Evolutionary conservation across 345 rosid species (phyloP).

Genomic region (Combretum micranthum): DNA sequence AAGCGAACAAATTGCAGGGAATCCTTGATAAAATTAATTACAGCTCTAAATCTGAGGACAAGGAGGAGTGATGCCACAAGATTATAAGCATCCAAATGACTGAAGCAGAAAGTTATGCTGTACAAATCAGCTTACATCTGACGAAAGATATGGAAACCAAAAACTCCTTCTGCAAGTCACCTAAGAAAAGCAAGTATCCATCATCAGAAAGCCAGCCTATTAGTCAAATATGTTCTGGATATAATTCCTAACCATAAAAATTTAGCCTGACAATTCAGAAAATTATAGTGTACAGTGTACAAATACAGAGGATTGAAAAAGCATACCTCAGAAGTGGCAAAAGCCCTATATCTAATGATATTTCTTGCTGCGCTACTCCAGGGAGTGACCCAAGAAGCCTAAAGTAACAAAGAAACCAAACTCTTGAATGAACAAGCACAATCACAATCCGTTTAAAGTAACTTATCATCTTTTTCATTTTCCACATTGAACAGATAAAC

Average conservation of each 20-base stretch:
- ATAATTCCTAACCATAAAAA: no score
- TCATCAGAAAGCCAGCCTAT: no score
- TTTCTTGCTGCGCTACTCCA: slow-evolving; percentile 29
- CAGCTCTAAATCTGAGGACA: not conserved
- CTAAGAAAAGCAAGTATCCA: slow-evolving; percentile 22
- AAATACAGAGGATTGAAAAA: no score
- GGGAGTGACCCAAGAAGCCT: slow-evolving; percentile 26
- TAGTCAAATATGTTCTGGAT: no score
- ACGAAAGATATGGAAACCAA: slow-evolving; percentile 25
- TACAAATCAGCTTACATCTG: slow-evolving; percentile 34
- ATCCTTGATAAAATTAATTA: not conserved
- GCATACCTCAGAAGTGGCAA: slow-evolving; percentile 52
- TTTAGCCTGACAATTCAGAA: no score
- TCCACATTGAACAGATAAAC: not conserved
- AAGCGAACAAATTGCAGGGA: not conserved
- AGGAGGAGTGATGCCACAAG: no score
- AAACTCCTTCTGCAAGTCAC: slow-evolving; percentile 31
- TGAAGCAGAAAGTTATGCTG: not conserved
- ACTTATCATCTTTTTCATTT: not conserved
- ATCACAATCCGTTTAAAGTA: not conserved
- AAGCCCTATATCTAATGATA: slow-evolving; percentile 32
- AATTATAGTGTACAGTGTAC: no score
- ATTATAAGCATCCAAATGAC: not conserved
- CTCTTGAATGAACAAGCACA: slow-evolving; percentile 19
- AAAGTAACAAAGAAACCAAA: slow-evolving; percentile 12